phyloP scores from a whole-genome alignment of 1,139 yeast species.

The Kodamaea plutei region DNA sequence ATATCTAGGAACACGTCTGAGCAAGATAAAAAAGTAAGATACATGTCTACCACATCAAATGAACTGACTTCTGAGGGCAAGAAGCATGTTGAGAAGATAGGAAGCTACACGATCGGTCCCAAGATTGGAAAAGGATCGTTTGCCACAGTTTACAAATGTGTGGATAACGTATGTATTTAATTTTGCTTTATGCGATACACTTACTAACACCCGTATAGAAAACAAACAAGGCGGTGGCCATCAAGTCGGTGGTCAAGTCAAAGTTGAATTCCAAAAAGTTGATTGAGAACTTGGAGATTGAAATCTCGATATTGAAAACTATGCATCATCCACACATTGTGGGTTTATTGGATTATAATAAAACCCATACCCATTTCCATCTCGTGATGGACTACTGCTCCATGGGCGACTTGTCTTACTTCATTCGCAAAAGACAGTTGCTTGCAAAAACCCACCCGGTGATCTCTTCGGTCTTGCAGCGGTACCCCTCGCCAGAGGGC shows the following conservation, averaged over 20 bases:
- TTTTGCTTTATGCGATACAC: neutral
- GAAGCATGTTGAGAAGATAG: conserved; percentile 22
- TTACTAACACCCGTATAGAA: conserved; percentile 15
- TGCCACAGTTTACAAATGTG: conserved; percentile 76
- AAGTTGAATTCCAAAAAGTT: conserved; percentile 82
- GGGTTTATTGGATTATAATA: conserved; percentile 73
- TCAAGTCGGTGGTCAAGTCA: conserved; percentile 81
- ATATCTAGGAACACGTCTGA: too few species aligned
- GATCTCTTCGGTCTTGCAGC: conserved; percentile 65
- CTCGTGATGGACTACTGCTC: conserved; percentile 97
- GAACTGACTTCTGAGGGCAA: conserved; percentile 4
- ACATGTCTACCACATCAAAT: conserved; percentile 6
- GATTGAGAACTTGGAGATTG: conserved; percentile 85
- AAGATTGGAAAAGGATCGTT: conserved; percentile 94
- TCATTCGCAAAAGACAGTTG: conserved; percentile 73
- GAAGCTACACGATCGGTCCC: conserved; percentile 53
- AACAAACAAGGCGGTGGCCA: conserved; percentile 66
- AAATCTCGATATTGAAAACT: conserved; percentile 78
- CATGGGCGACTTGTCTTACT: conserved; percentile 85
- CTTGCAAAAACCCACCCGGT: conserved; percentile 74
- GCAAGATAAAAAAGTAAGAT: too few species aligned
- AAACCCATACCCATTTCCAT: conserved; percentile 77
- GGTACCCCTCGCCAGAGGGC: conserved; percentile 79
- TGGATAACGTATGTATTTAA: conserved; percentile 23
- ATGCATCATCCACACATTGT: conserved; percentile 94